Conservation (phyloP, 1,139 yeast species). For the Kodamaea arcana region DNA sequence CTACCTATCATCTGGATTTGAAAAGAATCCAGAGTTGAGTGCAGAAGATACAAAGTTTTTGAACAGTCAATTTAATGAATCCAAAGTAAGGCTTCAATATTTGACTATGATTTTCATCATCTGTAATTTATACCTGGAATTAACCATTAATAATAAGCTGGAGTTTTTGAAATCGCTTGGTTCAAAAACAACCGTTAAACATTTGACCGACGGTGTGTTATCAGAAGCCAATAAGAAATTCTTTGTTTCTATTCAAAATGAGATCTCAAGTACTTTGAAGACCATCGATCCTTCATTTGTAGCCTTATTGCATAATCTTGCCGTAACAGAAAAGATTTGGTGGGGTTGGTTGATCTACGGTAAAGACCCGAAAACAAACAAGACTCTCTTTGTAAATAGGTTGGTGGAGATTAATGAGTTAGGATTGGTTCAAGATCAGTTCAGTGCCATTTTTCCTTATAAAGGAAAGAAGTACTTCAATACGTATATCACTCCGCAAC, state of each 20-base stretch:
- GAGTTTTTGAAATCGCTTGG: constrained; percentile 25
- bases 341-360: constrained; percentile 43
- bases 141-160: constrained; percentile 21
- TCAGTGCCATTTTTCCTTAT: constrained; percentile 21
- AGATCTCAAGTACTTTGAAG: constrained; percentile 20
- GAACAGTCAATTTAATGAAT: constrained; percentile 22
- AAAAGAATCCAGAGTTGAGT: constrained; percentile 13
- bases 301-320: constrained; percentile 26
- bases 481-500: constrained; percentile 41
- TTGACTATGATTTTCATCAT: constrained; percentile 33
- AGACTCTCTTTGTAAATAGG: constrained; percentile 26
- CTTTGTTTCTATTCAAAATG: constrained; percentile 26
- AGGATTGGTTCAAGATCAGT: constrained; percentile 14
- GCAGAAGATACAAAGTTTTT: constrained; percentile 26
- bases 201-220: constrained; percentile 32
- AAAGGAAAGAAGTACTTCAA: constrained; percentile 39
- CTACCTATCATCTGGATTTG: constrained; percentile 33
- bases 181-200: constrained; percentile 26
- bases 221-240: constrained; percentile 23
- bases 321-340: constrained; percentile 33
- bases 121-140: constrained; percentile 28
- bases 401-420: constrained; percentile 22
- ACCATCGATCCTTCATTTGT: constrained; percentile 24
- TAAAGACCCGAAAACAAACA: constrained; percentile 30
- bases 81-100: constrained; percentile 26